Evolutionary conservation across 2,329 filamentous ascomycete species (phyloP), one percentile per base, ranked within the genome.

Genomic region (Sporothrix dimorphospora): DNA sequence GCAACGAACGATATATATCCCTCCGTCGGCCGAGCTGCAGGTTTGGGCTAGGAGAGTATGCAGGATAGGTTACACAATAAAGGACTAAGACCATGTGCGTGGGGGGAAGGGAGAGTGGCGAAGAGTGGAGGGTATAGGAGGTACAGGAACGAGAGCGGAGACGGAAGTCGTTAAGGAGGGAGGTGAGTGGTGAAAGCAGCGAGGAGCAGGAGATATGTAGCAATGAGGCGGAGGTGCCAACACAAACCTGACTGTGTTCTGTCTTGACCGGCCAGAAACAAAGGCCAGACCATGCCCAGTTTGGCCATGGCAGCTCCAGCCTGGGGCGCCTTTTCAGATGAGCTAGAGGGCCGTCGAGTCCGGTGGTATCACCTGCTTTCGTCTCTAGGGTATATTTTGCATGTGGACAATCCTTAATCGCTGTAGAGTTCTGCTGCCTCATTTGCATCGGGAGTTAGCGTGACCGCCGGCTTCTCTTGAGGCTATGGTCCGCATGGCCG

Each of bases 1-100:
- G 57, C 69, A 34, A 30, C 24, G 34, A 55, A 66, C 27, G 45
- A 66, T 70, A 42, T 70, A 51, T 63, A 65, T 30, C 11, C 47
- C n/a, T 45, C 34, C 24, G 12, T n/a, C 12, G 30, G 57, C 42
- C 21, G n/a, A 65, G 45, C n/a, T 12, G n/a, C 12, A 59, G 19
- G n/a, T 34, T 16, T 11, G 40, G 14, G 16, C 27, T 27, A 61
- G 55, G 11, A 47, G 27, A n/a, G 34, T 12, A 42, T 71, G 55
- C 19, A 70, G 57, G 19, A 5, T 40, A 47, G 34, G 69, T 65
- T 65, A 65, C 57, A 71, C 69, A 49, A 49, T 21, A 16, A 38
- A 24, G 3, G 3, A 53, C 34, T 45, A 45, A 19, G 12, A n/a
- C 2, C 6, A 30, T 21, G 6, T 55, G 24, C 51, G 40, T 61